Conservation (phyloP, 305 asterid genomes). For the Salvia sclarea region DNA sequence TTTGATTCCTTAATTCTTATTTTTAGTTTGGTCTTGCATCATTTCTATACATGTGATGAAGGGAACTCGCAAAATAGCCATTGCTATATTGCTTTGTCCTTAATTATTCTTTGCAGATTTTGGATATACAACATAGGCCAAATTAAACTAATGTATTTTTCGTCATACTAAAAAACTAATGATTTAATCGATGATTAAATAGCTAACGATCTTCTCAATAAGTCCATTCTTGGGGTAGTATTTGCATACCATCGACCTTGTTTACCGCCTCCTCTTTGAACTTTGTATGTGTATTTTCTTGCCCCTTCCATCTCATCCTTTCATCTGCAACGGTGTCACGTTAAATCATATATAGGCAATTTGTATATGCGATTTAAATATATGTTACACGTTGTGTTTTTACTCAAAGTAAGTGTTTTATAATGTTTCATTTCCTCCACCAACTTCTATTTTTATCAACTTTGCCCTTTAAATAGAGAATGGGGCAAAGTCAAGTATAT, state of each 20-base stretch:
- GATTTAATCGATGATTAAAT: not conserved
- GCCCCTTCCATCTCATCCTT: not conserved
- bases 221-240: conserved; percentile 38
- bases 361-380: not conserved
- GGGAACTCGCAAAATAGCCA: not conserved
- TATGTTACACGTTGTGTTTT: not conserved
- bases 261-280: conserved; percentile 1
- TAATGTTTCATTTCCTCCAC: not conserved
- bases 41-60: not conserved
- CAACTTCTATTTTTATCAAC: too few species aligned
- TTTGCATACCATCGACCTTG: conserved; percentile 11
- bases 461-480: not conserved
- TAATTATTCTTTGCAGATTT: not conserved
- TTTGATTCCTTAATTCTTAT: too few species aligned
- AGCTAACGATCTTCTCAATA: not conserved
- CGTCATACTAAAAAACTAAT: not conserved
- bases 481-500: not conserved
- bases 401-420: not conserved
- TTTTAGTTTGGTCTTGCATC: too few species aligned
- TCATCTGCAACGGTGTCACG: conserved; percentile 13
- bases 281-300: not conserved
- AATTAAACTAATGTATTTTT: conserved; percentile 2
- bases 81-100: not conserved
- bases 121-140: too few species aligned
- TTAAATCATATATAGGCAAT: not conserved